Base-by-base conservation (phyloP, 768 basidiomycete species). In the Pleurotus salmoneostramineus region DNA sequence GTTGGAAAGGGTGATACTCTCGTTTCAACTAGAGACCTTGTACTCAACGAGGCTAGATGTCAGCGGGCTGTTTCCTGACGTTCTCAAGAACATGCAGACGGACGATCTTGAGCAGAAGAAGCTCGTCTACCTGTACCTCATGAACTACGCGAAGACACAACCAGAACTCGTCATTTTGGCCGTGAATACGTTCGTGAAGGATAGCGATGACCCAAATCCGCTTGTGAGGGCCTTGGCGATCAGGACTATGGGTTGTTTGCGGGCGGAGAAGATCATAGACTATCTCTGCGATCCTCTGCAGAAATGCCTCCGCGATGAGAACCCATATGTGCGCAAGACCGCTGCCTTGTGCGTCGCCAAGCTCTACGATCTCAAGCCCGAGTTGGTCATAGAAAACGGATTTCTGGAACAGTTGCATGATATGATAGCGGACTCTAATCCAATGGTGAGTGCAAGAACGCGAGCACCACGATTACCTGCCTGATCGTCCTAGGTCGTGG, bases 91-190 rank as follows among this genome's bases (percentile, higher is more conserved):
- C 74, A 97, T 95, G 95, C 96, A 98, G 76, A 98, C 97, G 27
- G 96, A 99, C 52, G 96, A 98, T 71, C 83, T 99, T 56, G 97
- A 99, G 72, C 97, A 98, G 77, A 99, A 98, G 85, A 98, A 99
- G 74, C 89, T 99, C 35, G 97, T 98, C n/a, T 98, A 97, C 67
- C 83, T 97, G 21, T 98, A 98, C 72, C 86, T 99, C 59, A 98
- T 98, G 91, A 99, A 99, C 77, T 99, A 98, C 64, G 96, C 96
- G 35, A 97, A 97, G 70, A 95, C 96, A 0, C 97, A 99, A 68
- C 97, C 97, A 0, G 97, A 99, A 69, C 91, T 98, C 60, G 95
- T 98, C 73, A 98, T 99, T 68, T 82, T 99, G 47, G 97, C 97
- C 32, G 97, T 99, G 60, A 99, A 98, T 69, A 99, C 96, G 6